Base-by-base conservation (phyloP, 2,329 filamentous ascomycete species). In the Davidsoniella virescens region DNA sequence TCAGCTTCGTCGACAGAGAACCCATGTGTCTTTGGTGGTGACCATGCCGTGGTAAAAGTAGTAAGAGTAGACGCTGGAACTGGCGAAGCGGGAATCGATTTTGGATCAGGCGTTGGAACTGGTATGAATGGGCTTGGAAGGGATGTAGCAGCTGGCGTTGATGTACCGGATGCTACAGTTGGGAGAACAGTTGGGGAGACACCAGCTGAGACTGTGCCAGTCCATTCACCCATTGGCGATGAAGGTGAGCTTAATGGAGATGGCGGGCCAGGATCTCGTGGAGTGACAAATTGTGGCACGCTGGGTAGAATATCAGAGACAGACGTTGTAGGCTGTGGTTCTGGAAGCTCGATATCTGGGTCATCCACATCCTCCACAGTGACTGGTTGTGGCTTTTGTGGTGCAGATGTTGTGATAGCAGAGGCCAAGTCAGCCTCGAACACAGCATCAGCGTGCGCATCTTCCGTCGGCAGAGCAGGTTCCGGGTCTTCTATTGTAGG, bases 401-500 rank as follows among this genome's bases (percentile, higher is more conserved):
- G 20, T 36, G 45, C 37, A 25, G 12, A 0, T 63, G 60, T 3
- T 55, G 55, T 25, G 59, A 59, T 23, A 58, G 57, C 18, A 57
- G 58, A 14, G 53, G 55, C 8, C 33, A 48, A 54, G 59, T 51
- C 54, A 57, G 52, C 14, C 57, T 59, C 16, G 62, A 60, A 36
- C 63, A 59, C 48, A 54, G 36, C 37, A 55, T 44, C 51, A 54
- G 20, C 7, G 52, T 47, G n/a, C 45, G 50, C 8, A 56, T 58
- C 36, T 37, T 33, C 17, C 37, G 23, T 54, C 50, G 42, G 56
- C 54, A 12, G 50, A 52, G n/a, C 52, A 2, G 64, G 63, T 44
- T 77, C 73, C 0, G 70, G 66, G 0, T 62, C 68, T 45, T 79
- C 75, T 12, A 55, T 20, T 10, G 26, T 25, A 1, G 90, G 90